Percentiles rank a stretch among this genome's conserved stretches.
phyloP scores from a whole-genome alignment of 2,329 filamentous ascomycete species.

The Hypoxylon sp. region DNA sequence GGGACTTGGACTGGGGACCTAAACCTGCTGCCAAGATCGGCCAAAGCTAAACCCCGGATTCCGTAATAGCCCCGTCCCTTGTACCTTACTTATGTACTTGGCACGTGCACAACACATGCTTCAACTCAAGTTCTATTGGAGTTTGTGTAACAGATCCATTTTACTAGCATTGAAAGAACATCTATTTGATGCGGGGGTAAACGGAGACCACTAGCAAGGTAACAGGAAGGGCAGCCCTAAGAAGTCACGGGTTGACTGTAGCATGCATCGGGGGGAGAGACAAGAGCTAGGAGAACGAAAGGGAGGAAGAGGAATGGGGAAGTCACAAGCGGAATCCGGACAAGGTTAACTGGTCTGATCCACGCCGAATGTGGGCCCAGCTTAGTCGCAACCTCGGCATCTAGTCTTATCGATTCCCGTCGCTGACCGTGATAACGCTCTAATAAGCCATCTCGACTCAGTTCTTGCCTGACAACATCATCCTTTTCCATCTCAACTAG shows the following conservation, averaged over 20 bases:
- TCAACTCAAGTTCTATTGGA: no score
- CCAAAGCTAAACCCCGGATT: conserved; percentile 32
- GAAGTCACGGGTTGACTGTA: no score
- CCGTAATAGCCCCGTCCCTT: conserved; percentile 2
- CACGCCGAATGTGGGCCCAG: conserved; percentile 22
- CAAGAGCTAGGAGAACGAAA: no score
- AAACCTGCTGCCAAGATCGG: conserved; percentile 21
- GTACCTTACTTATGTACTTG: not conserved
- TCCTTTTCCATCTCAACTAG: not conserved
- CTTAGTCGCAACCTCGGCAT: conserved; percentile 28
- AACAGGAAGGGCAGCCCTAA: no score
- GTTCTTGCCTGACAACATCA: not conserved
- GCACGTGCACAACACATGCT: conserved; percentile 18
- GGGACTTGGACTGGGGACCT: no score
- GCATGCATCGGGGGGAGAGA: no score
- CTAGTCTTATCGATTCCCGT: conserved; percentile 1
- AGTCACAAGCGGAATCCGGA: conserved; percentile 1
- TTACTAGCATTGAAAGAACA: not conserved
- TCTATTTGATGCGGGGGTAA: no score
- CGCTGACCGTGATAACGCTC: not conserved
- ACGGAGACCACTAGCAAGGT: no score
- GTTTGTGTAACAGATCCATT: conserved; percentile 10
- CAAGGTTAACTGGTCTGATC: conserved; percentile 17
- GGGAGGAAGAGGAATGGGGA: no score
- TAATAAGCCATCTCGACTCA: conserved; percentile 2